Evolutionary conservation across 352 stramenopile genomes (phyloP).

Genomic region (Aphanomyces cochlioides): DNA sequence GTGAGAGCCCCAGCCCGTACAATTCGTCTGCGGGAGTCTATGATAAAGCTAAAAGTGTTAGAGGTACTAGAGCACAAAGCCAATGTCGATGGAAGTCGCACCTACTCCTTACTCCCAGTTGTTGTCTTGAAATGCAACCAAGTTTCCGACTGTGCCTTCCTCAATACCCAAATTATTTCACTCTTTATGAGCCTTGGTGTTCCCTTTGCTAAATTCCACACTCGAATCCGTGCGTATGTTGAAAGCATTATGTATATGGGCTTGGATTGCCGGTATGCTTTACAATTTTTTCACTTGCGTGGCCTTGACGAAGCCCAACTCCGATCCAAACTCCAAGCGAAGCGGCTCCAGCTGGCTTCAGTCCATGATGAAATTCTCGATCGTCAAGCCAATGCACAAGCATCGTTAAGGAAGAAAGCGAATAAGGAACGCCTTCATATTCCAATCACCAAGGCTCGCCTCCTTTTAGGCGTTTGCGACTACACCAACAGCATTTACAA

Average conservation of each 20-base stretch:
- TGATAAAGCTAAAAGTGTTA: not conserved
- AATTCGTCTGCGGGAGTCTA: not conserved
- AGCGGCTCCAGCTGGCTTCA: too few relatives aligned
- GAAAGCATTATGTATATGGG: conserved; percentile 1
- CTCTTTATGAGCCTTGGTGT: not conserved
- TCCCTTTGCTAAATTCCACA: not conserved
- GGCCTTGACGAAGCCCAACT: not conserved
- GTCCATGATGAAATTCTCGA: too few relatives aligned
- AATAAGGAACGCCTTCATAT: not conserved
- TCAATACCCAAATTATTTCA: not conserved
- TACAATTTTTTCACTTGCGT: not conserved
- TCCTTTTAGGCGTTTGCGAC: not conserved
- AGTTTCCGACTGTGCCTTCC: not conserved
- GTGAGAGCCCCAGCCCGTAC: not conserved
- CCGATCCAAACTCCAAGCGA: not conserved
- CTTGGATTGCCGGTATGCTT: not conserved
- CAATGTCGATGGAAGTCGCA: not conserved
- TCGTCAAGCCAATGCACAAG: not conserved
- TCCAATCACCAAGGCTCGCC: not conserved
- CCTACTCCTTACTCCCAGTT: not conserved
- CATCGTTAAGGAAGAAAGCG: not conserved
- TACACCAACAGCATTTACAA: not conserved
- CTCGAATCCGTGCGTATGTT: not conserved
- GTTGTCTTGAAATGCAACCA: not conserved
- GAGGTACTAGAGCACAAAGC: not conserved